Percentiles rank a stretch among this genome's conserved stretches.
Evolutionary conservation across 345 rosid genomes (phyloP).

Genomic region (Gossypium stocksii): DNA sequence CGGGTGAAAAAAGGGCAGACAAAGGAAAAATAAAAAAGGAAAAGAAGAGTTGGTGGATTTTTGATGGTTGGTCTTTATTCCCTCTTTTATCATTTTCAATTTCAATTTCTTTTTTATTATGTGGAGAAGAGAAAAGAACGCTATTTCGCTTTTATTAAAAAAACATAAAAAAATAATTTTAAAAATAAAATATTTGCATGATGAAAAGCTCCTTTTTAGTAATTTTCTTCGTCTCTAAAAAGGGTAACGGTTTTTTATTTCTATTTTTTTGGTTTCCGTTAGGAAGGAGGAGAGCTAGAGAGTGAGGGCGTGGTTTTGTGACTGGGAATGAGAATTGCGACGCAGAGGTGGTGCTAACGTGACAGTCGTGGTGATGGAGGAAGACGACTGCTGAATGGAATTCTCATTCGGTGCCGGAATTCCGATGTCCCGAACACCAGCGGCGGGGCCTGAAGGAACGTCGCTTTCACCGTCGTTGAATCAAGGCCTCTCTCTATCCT

Average conservation of each 20-base stretch:
- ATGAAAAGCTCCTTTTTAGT: background rate
- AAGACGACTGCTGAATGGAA: constrained; percentile 51
- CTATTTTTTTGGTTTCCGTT: background rate
- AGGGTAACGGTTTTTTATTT: background rate
- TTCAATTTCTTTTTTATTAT: constrained; percentile 4
- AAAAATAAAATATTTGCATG: background rate
- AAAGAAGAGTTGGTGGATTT: background rate
- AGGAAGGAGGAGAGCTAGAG: background rate
- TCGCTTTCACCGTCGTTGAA: constrained; percentile 59
- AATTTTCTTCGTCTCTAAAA: background rate
- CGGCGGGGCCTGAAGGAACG: constrained; percentile 36
- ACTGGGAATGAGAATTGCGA: constrained; percentile 22
- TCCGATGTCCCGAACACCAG: constrained; percentile 47
- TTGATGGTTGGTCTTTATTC: background rate
- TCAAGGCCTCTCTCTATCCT: constrained; percentile 40
- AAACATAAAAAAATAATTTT: background rate
- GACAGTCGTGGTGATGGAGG: constrained; percentile 42
- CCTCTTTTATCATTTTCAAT: background rate
- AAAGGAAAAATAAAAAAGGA: background rate
- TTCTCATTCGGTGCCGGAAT: constrained; percentile 69
- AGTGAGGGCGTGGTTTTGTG: constrained; percentile 8
- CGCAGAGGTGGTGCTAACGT: constrained; percentile 21
- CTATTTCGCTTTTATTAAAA: constrained; percentile 23
- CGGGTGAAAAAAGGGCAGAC: background rate
- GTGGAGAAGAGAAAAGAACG: constrained; percentile 67